Evolutionary conservation across 352 stramenopile genomes (phyloP).

Genomic region (Bremia lactucae): DNA sequence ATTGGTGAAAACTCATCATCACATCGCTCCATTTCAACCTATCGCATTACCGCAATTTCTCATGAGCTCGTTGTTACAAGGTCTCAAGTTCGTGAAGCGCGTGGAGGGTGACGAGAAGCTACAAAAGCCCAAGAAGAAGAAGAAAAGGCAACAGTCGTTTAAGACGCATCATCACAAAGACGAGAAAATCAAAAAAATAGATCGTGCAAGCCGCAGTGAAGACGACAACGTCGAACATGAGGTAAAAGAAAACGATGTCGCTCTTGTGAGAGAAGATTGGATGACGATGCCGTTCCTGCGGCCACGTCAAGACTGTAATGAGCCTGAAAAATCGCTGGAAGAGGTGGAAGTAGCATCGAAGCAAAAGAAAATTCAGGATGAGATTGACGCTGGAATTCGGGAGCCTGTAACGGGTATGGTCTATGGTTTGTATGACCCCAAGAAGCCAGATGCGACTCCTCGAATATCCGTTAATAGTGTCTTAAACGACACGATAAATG

Average conservation of each 20-base stretch:
- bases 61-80: conserved; percentile 49
- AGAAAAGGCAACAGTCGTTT: conserved; percentile 5
- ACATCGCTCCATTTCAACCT: conserved; percentile 19
- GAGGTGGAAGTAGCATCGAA: conserved; percentile 37
- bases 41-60: background rate
- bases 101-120: conserved; percentile 10
- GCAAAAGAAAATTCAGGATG: conserved; percentile 49
- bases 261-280: conserved; percentile 60
- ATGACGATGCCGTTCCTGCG: conserved; percentile 71
- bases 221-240: conserved; percentile 7
- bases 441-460: conserved; percentile 41
- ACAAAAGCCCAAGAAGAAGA: conserved; percentile 18
- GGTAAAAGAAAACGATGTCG: background rate
- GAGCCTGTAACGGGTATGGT: conserved; percentile 73
- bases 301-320: conserved; percentile 7
- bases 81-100: conserved; percentile 53
- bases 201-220: conserved; percentile 5
- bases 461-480: conserved; percentile 19
- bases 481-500: conserved; percentile 4
- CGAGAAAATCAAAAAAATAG: conserved; percentile 15
- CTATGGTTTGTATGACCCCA: conserved; percentile 73
- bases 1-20: background rate
- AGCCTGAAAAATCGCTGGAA: conserved; percentile 27
- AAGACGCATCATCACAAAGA: too few relatives aligned
- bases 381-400: conserved; percentile 63